A percentile compares a stretch with the other conserved stretches of the same genome.
Evolutionary conservation across 345 rosid species (phyloP).

Genomic region (Balakata baccata): DNA sequence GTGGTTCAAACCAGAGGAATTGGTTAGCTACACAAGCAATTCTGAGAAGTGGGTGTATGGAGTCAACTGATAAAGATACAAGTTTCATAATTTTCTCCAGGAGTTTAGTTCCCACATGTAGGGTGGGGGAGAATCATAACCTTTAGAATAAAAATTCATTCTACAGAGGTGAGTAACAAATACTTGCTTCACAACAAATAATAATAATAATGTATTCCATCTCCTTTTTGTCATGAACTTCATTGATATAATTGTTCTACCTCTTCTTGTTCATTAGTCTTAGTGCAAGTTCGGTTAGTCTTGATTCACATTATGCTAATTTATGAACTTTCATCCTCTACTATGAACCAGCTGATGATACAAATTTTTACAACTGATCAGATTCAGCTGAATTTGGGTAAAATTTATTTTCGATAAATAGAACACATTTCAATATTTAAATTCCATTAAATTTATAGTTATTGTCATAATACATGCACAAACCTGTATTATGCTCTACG

Average conservation of each 20-base stretch:
- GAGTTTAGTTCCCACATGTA: slow-evolving; percentile 24
- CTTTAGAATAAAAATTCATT: slow-evolving; percentile 32
- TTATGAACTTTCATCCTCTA: no score
- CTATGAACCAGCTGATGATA: no score
- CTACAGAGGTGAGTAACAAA: slow-evolving; percentile 12
- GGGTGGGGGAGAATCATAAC: slow-evolving; percentile 28
- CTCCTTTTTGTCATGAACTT: slow-evolving; percentile 1
- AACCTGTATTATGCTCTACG: no score
- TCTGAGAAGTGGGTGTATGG: slow-evolving; percentile 95
- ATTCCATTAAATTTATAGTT: no score
- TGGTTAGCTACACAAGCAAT: slow-evolving; percentile 73
- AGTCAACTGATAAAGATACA: slow-evolving; percentile 40
- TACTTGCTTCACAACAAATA: background rate
- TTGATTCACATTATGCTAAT: no score
- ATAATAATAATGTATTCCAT: slow-evolving; percentile 11
- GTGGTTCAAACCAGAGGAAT: slow-evolving; percentile 96
- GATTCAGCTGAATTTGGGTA: no score
- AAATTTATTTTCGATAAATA: no score
- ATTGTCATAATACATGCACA: no score
- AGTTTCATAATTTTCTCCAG: slow-evolving; percentile 7
- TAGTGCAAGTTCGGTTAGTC: background rate
- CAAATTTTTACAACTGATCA: no score
- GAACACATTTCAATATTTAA: no score
- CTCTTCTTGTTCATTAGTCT: background rate
- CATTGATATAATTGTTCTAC: slow-evolving; percentile 1